Evolutionary conservation across 805 yeast genomes (phyloP), one percentile per base, ranked within the genome.

Genomic region (Kodamaea leandrae): DNA sequence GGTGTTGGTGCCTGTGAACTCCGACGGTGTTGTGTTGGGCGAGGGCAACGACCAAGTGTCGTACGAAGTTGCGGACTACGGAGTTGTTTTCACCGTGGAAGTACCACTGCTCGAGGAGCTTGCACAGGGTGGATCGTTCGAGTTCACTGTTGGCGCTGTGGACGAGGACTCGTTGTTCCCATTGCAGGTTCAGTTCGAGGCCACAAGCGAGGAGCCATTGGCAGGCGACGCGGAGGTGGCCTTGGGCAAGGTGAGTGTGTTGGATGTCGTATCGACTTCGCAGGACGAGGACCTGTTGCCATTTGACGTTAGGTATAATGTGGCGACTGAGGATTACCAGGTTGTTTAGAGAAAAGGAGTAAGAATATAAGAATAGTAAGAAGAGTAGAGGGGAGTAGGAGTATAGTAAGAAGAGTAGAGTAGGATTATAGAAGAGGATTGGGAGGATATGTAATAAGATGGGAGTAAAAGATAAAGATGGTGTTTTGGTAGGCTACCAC

Each of bases 131-230:
- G 96, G 90, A 33, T 80, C 86, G 32, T 82, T 93, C 60, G 95
- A 86, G 59, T 82, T 93, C 58, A 61, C 82, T 6, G 78, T 87
- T 44, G 49, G 84, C 82, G 14, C 82, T 74, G n/a, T n/a, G 28
- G 79, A 77, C 48, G 97, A 91, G 63, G 96, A 89, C 47, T 74
- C 79, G 9, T 70, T 91, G 54, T 91, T 89, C 85, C 99, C 99
- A 46, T 79, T 91, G 72, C 80, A 80, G 53, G 76, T 89, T 28
- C 64, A 71, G 37, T 86, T 89, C 66, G 70, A 70, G 29, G 58
- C 71, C 32, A 66, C 71, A 27, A 66, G 66, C 47, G 73, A 74
- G 16, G 66, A 63, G 13, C 66, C 72, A 23, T 63, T 58, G 23
- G 73, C 66, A 40, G 50, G 55, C 25, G 73, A 68, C 37, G 35